Conservation (phyloP, 2,329 filamentous ascomycete genomes). For the Microsporum ferrugineum region DNA sequence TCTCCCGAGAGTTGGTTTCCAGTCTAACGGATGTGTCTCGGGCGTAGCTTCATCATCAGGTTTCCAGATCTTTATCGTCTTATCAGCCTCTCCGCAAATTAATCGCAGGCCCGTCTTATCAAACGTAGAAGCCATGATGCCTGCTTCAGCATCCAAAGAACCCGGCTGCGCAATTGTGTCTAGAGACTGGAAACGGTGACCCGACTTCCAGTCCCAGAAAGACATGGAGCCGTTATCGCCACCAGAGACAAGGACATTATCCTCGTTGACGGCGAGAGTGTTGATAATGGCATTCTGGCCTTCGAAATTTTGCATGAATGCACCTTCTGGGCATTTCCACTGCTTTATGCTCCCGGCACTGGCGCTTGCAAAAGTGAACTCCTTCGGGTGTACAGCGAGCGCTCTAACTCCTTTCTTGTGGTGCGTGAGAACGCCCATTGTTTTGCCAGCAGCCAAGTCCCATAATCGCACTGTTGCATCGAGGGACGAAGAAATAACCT, state of each 20-base stretch:
- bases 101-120: slow-evolving; percentile 78
- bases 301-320: slow-evolving; percentile 98
- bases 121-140: slow-evolving; percentile 88
- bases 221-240: slow-evolving; percentile 92
- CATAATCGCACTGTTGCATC: slow-evolving; percentile 86
- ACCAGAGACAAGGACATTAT: slow-evolving; percentile 89
- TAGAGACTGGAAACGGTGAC: slow-evolving; percentile 76
- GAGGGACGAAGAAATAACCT: slow-evolving; percentile 86
- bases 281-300: slow-evolving; percentile 97
- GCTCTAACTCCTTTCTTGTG: slow-evolving; percentile 95
- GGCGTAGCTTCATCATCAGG: slow-evolving; percentile 82
- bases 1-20: slow-evolving; percentile 70
- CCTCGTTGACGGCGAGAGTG: slow-evolving; percentile 80
- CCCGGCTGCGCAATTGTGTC: slow-evolving; percentile 92
- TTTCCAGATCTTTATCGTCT: slow-evolving; percentile 98
- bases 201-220: slow-evolving; percentile 99
- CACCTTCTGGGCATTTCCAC: slow-evolving; percentile 96
- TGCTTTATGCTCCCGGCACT: slow-evolving; percentile 95
- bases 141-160: slow-evolving; percentile 83
- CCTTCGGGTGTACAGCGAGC: slow-evolving; percentile 71
- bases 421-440: slow-evolving; percentile 90
- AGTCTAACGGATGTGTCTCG: slow-evolving; percentile 82
- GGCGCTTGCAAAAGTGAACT: slow-evolving; percentile 92
- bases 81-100: slow-evolving; percentile 91
- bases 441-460: slow-evolving; percentile 93